Evolutionary conservation across 441 rosid genomes (phyloP).

Genomic region (Euphorbia schlechtendalii): DNA sequence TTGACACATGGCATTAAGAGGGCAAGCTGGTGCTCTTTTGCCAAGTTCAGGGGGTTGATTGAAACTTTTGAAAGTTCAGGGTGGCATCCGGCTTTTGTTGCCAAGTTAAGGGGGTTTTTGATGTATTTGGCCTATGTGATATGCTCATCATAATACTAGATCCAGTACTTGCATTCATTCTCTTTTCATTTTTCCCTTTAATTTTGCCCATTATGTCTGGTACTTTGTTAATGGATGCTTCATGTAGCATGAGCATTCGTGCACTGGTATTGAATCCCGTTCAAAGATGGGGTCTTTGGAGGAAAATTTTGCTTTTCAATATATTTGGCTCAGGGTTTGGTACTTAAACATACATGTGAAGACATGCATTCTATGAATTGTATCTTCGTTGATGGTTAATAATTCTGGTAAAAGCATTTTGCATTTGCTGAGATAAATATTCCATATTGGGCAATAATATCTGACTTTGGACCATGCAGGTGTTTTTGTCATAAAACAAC

Average conservation of each 20-base stretch:
- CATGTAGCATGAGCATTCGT: background rate
- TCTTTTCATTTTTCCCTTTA: background rate
- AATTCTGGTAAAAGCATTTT: background rate
- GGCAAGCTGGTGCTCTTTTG: too few species aligned
- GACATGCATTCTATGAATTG: background rate
- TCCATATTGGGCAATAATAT: background rate
- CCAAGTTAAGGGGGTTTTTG: too few species aligned
- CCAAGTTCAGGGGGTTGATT: too few species aligned
- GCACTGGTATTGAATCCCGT: background rate
- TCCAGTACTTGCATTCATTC: background rate
- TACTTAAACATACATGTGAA: background rate
- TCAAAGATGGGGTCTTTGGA: background rate
- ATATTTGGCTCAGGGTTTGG: background rate
- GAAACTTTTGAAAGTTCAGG: too few species aligned
- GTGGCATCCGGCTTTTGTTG: too few species aligned
- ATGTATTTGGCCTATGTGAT: too few species aligned
- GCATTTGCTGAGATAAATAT: background rate
- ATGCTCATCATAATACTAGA: background rate
- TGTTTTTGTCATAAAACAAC: slow-evolving; percentile 97
- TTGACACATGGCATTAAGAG: too few species aligned
- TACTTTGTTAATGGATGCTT: background rate
- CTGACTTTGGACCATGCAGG: slow-evolving; percentile 39
- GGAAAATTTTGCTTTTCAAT: background rate
- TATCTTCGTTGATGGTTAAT: background rate
- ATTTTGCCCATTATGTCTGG: background rate